Evolutionary conservation across 306 rosid genomes (phyloP), one percentile per base, ranked within the genome.

Genomic region (Sicyos edulis): DNA sequence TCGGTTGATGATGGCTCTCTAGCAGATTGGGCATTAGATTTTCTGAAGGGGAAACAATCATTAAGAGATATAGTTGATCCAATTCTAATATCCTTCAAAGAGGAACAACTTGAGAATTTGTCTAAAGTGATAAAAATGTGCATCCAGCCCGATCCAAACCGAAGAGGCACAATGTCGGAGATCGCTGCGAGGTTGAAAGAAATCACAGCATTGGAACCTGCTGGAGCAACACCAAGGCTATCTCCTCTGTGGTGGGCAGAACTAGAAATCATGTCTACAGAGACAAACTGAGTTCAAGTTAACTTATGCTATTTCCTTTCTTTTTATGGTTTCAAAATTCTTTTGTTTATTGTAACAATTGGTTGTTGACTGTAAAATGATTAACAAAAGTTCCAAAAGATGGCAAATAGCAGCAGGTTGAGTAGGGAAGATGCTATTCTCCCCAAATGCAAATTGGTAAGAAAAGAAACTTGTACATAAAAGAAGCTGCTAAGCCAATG

Each of bases 231-330:
- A 24, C 97, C 96, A 52, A 93, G 87, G 80, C 10, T 83, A 64
- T 90, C 97, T 44, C 93, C 92, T 65, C 89, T 93, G 64, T 93
- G 98, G 98, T 93, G 98, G 98, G 96, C 96, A 45, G 98, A 93
- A 76, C 82, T 90, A 26, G 98, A 93, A 81, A 93, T 93, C 34
- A 63, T 84, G 81, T 85, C 96, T 40, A 11, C 88, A 7, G 91
- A 88, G 24, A 77, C 61, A 54, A 76, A 74, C 50, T 89, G 79
- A 84, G 75, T 66, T 45, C 40, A 66, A 66, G 55, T 66, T 61
- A 17, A 70, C 52, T 71, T 47, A 71, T 5, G 50, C 55, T 76
- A 15, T 77, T n/a, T n/a, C 49, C 20, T 14, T 68, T 76, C 61
- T 9, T 37, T 59, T 60, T 57, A 22, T 10, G 54, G 1, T 22